phyloP scores from a whole-genome alignment of 2,329 filamentous ascomycete genomes.

The Cordyceps militaris region DNA sequence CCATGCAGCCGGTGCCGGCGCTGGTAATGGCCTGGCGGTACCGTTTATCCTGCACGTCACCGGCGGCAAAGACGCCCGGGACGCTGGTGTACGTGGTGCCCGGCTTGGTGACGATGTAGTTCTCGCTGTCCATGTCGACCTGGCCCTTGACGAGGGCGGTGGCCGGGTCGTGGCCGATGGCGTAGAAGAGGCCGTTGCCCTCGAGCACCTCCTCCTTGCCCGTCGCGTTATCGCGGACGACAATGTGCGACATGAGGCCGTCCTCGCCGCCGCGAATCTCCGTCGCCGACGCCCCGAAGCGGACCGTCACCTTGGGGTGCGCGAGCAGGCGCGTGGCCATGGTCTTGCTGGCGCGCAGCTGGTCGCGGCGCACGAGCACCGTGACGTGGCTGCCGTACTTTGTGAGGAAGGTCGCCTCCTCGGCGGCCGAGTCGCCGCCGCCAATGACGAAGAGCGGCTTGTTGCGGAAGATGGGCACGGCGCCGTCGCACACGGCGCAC shows the following conservation, averaged over 20 bases:
- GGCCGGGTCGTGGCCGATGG: conserved; percentile 92
- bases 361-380: conserved; percentile 82
- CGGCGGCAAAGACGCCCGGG: conserved; percentile 89
- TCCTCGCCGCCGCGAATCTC: conserved; percentile 82
- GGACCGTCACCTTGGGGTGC: conserved; percentile 85
- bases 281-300: conserved; percentile 73
- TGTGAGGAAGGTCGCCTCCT: conserved; percentile 94
- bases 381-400: conserved; percentile 96
- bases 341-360: conserved; percentile 79
- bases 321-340: conserved; percentile 80
- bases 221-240: conserved; percentile 70
- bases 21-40: conserved; percentile 98
- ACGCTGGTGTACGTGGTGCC: conserved; percentile 84
- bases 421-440: conserved; percentile 91
- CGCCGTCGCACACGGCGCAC: conserved; percentile 95
- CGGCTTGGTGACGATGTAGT: conserved; percentile 83
- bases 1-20: conserved; percentile 91
- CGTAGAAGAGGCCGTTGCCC: conserved; percentile 93
- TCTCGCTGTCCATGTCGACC: conserved; percentile 79
- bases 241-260: conserved; percentile 81
- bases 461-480: conserved; percentile 93
- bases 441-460: conserved; percentile 94
- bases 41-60: conserved; percentile 97
- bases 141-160: conserved; percentile 87
- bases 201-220: conserved; percentile 76